Percentiles rank a stretch among this genome's conserved stretches.
phyloP scores from a whole-genome alignment of 1,284 basidiomycete genomes.

The Papiliotrema nemorosa region DNA sequence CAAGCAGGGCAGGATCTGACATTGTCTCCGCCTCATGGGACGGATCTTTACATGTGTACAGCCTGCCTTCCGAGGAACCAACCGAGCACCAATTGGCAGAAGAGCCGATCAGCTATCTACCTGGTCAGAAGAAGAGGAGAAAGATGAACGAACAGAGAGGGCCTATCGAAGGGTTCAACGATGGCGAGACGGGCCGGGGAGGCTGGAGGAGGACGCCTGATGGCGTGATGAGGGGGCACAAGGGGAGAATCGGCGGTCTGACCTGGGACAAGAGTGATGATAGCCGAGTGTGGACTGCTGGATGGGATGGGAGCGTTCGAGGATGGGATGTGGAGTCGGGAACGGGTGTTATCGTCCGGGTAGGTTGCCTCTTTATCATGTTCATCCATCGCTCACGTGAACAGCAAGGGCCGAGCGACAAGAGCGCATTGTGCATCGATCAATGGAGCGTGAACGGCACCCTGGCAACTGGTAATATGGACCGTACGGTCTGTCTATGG shows the following conservation, averaged over 20 bases:
- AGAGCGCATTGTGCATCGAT: conserved; percentile 50
- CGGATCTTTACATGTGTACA: conserved; percentile 67
- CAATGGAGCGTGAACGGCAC: conserved; percentile 47
- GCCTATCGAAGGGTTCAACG: conserved; percentile 50
- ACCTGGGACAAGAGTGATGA: conserved; percentile 41
- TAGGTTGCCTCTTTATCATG: conserved; percentile 18
- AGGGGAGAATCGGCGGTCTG: conserved; percentile 42
- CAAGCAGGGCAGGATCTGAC: conserved; percentile 57
- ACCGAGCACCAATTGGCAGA: conserved; percentile 46
- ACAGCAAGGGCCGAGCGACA: conserved; percentile 50
- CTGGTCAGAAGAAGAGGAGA: conserved; percentile 59
- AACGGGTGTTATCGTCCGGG: conserved; percentile 44
- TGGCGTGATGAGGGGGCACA: conserved; percentile 42
- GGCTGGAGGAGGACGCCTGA: conserved; percentile 48
- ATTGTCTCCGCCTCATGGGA: conserved; percentile 78
- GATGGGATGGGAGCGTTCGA: conserved; percentile 53
- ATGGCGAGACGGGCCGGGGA: conserved; percentile 35
- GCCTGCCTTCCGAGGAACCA: conserved; percentile 38
- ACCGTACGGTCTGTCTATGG: conserved; percentile 53
- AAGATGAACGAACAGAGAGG: conserved; percentile 49
- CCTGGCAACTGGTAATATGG: conserved; percentile 53
- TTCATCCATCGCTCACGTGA: not conserved
- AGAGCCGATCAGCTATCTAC: conserved; percentile 44
- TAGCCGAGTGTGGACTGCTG: conserved; percentile 44
- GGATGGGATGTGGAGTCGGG: conserved; percentile 52